Conservation (phyloP, 495 filamentous ascomycete species). For the Haplographium delicatum region DNA sequence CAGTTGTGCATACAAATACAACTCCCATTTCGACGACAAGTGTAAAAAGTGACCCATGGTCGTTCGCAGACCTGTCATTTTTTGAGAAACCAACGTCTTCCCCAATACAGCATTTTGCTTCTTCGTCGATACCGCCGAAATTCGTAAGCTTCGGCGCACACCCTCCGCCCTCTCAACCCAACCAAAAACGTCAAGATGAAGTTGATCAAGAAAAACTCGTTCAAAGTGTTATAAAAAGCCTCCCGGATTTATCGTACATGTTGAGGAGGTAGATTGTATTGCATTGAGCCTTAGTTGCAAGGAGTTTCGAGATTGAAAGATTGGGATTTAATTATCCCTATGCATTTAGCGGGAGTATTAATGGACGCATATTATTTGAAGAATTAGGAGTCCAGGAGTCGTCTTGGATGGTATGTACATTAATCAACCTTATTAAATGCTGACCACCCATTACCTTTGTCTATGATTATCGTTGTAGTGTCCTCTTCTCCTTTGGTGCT, state of each 20-base stretch:
- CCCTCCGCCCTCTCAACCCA: background rate
- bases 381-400: background rate
- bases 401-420: background rate
- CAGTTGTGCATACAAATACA: background rate
- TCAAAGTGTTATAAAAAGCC: slow-evolving; percentile 32
- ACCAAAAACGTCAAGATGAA: slow-evolving; percentile 22
- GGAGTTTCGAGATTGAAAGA: background rate
- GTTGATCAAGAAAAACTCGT: slow-evolving; percentile 31
- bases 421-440: too few relatives aligned
- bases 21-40: too few relatives aligned
- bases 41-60: slow-evolving; percentile 30
- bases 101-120: too few relatives aligned
- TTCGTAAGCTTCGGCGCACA: slow-evolving; percentile 17
- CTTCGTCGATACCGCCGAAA: slow-evolving; percentile 13
- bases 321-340: background rate
- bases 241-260: slow-evolving; percentile 53
- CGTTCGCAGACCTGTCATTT: slow-evolving; percentile 33
- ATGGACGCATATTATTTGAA: too few relatives aligned
- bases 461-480: too few relatives aligned
- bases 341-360: slow-evolving; percentile 4
- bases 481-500: too few relatives aligned
- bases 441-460: too few relatives aligned
- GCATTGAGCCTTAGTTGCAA: background rate
- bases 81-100: slow-evolving; percentile 24
- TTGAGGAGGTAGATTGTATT: slow-evolving; percentile 24